Conservation (phyloP, 805 yeast genomes). For the Candida ortonii region DNA sequence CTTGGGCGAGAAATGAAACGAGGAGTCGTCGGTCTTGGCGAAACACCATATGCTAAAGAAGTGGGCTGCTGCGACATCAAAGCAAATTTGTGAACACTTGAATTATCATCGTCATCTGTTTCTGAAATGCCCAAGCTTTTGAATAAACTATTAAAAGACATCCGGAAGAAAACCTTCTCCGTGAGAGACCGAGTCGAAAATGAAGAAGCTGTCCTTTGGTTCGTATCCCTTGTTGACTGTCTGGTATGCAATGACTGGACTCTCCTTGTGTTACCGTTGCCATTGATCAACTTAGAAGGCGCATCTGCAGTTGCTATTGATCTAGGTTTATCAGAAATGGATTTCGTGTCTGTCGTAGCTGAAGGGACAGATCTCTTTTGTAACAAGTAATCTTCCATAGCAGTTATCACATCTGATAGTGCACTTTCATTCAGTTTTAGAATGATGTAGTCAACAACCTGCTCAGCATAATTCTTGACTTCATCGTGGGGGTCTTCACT, state of each 20-base stretch:
- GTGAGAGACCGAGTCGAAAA: constrained; percentile 24
- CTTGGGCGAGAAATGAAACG: constrained; percentile 40
- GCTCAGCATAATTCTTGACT: constrained; percentile 68
- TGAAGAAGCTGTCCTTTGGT: constrained; percentile 22
- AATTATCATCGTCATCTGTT: constrained; percentile 19
- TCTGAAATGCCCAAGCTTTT: constrained; percentile 24
- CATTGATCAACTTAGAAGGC: constrained; percentile 4
- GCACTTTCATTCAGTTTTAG: constrained; percentile 62
- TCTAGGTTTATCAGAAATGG: too few species aligned
- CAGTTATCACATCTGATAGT: constrained; percentile 59
- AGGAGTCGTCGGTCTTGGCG: constrained; percentile 57
- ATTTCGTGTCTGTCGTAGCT: too few species aligned
- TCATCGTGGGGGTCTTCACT: constrained; percentile 88
- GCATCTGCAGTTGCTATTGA: constrained; percentile 12
- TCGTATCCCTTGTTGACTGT: constrained; percentile 1
- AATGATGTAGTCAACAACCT: constrained; percentile 71
- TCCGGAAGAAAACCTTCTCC: constrained; percentile 21
- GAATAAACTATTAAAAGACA: constrained; percentile 21
- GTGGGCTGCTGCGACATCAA: constrained; percentile 27
- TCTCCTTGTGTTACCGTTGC: constrained; percentile 14
- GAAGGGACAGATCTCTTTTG: constrained; percentile 48
- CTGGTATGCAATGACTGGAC: constrained; percentile 25
- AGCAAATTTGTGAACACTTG: constrained; percentile 24
- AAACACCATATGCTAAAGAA: constrained; percentile 37
- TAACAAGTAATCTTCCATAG: constrained; percentile 61